Conservation (phyloP, 2,329 filamentous ascomycete species). For the Diaporthe sp. region DNA sequence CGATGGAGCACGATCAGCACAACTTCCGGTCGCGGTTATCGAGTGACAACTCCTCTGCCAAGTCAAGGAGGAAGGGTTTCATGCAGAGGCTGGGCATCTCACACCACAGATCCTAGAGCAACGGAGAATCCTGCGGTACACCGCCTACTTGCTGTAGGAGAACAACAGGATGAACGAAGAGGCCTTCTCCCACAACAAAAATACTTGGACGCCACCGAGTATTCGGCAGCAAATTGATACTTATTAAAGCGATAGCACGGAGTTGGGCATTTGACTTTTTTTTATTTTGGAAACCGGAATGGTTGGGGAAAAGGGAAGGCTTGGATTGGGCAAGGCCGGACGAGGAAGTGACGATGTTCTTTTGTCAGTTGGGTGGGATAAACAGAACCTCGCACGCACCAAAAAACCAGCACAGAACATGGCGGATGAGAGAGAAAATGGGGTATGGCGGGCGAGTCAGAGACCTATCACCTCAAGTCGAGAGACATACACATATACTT, state of each 20-base stretch:
- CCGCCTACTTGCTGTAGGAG: background rate
- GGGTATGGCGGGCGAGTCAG: background rate
- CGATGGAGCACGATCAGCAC: conserved; percentile 14
- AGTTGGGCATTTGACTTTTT: conserved; percentile 31
- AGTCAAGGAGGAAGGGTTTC: conserved; percentile 40
- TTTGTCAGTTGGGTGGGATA: conserved; percentile 29
- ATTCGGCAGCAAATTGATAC: background rate
- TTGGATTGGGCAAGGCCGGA: conserved; percentile 7
- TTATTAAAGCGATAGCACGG: conserved; percentile 34
- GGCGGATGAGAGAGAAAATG: background rate
- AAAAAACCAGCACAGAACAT: background rate
- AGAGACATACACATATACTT: background rate
- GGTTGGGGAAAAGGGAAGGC: background rate
- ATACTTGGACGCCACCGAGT: background rate
- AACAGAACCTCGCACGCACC: background rate
- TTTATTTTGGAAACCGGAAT: background rate
- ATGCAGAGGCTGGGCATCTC: conserved; percentile 39
- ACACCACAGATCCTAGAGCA: conserved; percentile 29
- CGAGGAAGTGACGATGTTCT: conserved; percentile 21
- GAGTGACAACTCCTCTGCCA: conserved; percentile 34
- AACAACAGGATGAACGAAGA: conserved; percentile 1
- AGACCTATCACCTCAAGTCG: background rate
- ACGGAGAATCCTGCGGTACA: background rate
- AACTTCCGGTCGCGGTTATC: conserved; percentile 24
- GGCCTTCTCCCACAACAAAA: background rate